Evolutionary conservation across 306 rosid species (phyloP), one percentile per base, ranked within the genome.

Genomic region (Sesbania bispinosa): DNA sequence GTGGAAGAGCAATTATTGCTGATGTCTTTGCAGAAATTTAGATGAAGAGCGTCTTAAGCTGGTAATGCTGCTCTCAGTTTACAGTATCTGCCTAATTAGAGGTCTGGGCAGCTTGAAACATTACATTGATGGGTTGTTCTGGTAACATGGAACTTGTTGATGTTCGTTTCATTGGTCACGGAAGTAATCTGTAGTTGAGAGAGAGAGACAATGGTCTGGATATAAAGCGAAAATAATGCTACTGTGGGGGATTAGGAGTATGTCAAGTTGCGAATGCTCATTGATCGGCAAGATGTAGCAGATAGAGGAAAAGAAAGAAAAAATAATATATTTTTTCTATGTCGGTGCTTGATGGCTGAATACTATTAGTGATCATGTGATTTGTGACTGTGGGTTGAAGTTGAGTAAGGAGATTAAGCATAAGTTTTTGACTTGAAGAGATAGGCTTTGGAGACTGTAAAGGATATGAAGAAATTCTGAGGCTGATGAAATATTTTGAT

Each of bases 161-260:
- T 19, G 33, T 54, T 77, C 53, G 27, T 18, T 61, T 69, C 57
- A 0, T 48, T 42, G 67, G 58, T 69, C 39, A 48, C 36, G 4
- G 52, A 70, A 30, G 23, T 65, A 62, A 52, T 77, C 16, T 46
- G 23, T 32, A 50, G 45, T 33, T 68, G 60, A 11, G 11, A 83
- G 81, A 78, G 85, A 90, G 85, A 32, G 0, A 67, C 59, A 62
- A 61, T 46, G 30, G 24, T 36, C 48, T 63, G 45, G 48, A 29
- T 32, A 26, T 58, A 18, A 45, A 10, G 46, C 10, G 26, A 38
- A 68, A 68, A 38, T 48, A 15, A 6, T 48, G 48, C 63, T 14
- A 36, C 19, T 48, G 15, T 27, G 24, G 32, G 84, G 4, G 5
- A 2, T 21, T 23, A 2, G 32, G n/a, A 36, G 59, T 50, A 29